Evolutionary conservation across 2,329 filamentous ascomycete species (phyloP), one percentile per base, ranked within the genome.

Genomic region (Xylaria polymorpha): DNA sequence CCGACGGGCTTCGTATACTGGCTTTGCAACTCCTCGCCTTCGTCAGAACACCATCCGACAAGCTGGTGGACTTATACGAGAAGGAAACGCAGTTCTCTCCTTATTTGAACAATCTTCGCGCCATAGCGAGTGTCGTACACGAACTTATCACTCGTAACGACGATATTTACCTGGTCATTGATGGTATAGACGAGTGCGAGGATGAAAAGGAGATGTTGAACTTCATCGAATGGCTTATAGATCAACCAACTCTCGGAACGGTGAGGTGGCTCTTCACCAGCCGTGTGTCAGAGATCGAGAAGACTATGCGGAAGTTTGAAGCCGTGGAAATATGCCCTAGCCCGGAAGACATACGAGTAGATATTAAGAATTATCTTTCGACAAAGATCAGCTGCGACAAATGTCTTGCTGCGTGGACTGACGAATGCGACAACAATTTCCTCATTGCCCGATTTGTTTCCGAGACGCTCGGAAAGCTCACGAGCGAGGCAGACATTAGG

Each of bases 171-270:
- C 32, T 69, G 29, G 67, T 69, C 18, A 15, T 69, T 25, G 67
- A 69, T 60, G 67, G 67, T 2, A 59, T 69, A 18, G 67, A 69
- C n/a, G 67, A 69, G 41, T 69, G 67, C 37, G 53, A 50, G 8
- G 63, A 69, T 25, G 67, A 69, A 43, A 63, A 50, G 20, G 46
- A 62, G 4, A 67, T 53, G 64, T 9, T 63, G 1, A 10, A 18
- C 22, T n/a, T 59, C 25, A 4, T 69, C 5, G 57, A 67, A 60
- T 29, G 29, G 10, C 41, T 69, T 8, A 56, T 69, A 32, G 50
- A 44, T 25, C 41, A 48, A 51, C 51, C 62, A 4, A 69, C 67
- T 20, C 57, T 66, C 6, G 67, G 67, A 1, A 69, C 53, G 29
- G 48, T 37, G 12, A 62, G 63, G 22, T 69, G 67, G 67, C 58